phyloP scores from a whole-genome alignment of 2,329 filamentous ascomycete genomes.

The Trichocomaceae sp. region DNA sequence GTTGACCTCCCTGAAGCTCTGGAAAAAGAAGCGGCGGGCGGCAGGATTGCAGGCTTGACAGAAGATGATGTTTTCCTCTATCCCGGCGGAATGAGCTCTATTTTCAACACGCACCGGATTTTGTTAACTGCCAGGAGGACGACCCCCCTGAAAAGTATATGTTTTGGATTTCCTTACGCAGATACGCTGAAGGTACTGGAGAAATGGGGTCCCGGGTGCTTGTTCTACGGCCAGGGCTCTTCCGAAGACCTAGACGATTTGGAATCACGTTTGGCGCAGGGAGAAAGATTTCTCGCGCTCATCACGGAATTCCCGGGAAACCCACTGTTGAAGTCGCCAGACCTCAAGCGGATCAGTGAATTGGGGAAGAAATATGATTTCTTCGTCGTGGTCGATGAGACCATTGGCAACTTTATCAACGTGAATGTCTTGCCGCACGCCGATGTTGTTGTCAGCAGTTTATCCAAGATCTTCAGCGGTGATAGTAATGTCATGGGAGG shows the following conservation, averaged over 20 bases:
- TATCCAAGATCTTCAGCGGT: conserved; percentile 96
- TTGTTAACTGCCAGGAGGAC: conserved; percentile 59
- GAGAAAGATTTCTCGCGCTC: conserved; percentile 71
- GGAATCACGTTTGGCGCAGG: conserved; percentile 61
- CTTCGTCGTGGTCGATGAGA: conserved; percentile 88
- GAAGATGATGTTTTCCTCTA: conserved; percentile 87
- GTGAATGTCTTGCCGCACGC: conserved; percentile 84
- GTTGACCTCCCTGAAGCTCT: conserved; percentile 58
- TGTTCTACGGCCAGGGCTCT: conserved; percentile 80
- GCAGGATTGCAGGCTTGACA: conserved; percentile 51
- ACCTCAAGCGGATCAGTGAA: conserved; percentile 70
- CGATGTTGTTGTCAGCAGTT: conserved; percentile 86
- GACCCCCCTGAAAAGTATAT: conserved; percentile 66
- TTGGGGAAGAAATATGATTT: conserved; percentile 83
- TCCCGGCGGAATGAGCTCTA: conserved; percentile 88
- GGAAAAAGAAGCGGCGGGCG: conserved; percentile 32
- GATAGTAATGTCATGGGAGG: conserved; percentile 99
- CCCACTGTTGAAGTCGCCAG: conserved; percentile 75
- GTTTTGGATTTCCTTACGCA: conserved; percentile 95
- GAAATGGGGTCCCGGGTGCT: conserved; percentile 84
- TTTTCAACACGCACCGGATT: conserved; percentile 77
- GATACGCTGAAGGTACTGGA: conserved; percentile 92
- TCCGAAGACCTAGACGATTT: conserved; percentile 75
- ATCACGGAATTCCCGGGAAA: conserved; percentile 97
- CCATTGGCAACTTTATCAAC: conserved; percentile 93